A percentile compares a stretch with the other conserved stretches of the same genome.
Evolutionary conservation across 805 yeast species (phyloP).

Genomic region (Teunomyces stri): DNA sequence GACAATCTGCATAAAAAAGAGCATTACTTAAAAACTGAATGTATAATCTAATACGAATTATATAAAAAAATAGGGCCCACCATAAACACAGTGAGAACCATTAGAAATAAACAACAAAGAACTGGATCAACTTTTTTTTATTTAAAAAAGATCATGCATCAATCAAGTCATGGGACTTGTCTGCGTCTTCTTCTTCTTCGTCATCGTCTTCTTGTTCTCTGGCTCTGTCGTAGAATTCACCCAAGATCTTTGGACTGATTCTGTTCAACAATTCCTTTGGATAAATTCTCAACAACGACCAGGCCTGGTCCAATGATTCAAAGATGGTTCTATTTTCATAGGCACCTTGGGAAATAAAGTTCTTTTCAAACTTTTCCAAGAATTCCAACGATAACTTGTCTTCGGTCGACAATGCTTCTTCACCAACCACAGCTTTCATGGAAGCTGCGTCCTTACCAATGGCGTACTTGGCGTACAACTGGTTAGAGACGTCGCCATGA

Average conservation of each 20-base stretch:
- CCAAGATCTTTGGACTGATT: conserved; percentile 94
- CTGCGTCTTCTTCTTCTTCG: conserved; percentile 33
- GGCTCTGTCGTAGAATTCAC: conserved; percentile 92
- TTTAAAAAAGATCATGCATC: conserved; percentile 31
- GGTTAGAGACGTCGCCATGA: conserved; percentile 99
- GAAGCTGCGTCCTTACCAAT: conserved; percentile 99
- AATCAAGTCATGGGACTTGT: conserved; percentile 41
- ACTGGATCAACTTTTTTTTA: not conserved
- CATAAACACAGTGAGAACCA: not conserved
- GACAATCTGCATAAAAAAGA: conserved; percentile 5
- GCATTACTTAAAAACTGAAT: conserved; percentile 1
- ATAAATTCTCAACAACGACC: conserved; percentile 96
- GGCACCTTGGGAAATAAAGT: conserved; percentile 93
- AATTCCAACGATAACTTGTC: conserved; percentile 97
- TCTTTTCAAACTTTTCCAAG: conserved; percentile 95
- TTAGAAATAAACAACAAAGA: conserved; percentile 2
- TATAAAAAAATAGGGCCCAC: not conserved
- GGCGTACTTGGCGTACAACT: conserved; percentile 97
- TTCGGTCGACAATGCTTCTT: conserved; percentile 96
- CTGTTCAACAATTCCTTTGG: conserved; percentile 99
- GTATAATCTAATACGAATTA: conserved; percentile 1
- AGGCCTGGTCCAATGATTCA: conserved; percentile 95
- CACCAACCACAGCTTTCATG: conserved; percentile 99
- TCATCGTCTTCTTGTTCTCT: conserved; percentile 63
- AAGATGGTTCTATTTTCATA: conserved; percentile 93